Conservation (phyloP, 169 alveolate species). For the Sarcocystis neurona region DNA sequence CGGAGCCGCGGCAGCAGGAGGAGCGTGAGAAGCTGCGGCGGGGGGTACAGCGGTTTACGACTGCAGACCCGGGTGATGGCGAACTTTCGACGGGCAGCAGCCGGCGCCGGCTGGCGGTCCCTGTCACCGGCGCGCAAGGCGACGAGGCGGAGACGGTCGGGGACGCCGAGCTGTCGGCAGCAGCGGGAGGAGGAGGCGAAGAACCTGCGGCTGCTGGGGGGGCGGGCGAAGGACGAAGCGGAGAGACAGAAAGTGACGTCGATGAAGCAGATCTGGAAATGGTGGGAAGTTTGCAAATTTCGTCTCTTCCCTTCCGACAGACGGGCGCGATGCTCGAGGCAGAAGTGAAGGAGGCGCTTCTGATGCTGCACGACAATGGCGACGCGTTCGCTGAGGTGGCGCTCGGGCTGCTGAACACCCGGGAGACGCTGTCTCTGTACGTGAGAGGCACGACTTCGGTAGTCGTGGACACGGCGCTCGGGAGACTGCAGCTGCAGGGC, state of each 20-base stretch:
- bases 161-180: too few relatives aligned
- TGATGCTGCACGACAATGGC: conserved; percentile 2
- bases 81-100: too few relatives aligned
- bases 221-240: not conserved
- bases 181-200: conserved; percentile 2
- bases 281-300: not conserved
- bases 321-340: not conserved
- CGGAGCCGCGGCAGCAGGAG: not conserved
- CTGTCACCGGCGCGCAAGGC: too few relatives aligned
- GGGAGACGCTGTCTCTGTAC: not conserved
- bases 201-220: conserved; percentile 24
- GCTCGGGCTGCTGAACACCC: conserved; percentile 10
- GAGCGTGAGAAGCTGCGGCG: too few relatives aligned
- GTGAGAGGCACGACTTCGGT: conserved; percentile 41
- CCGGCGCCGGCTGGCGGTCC: too few relatives aligned
- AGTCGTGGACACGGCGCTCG: conserved; percentile 17
- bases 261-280: conserved; percentile 12
- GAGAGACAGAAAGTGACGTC: conserved; percentile 4
- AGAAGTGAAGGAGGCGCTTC: conserved; percentile 1
- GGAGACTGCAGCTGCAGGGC: conserved; percentile 12
- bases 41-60: too few relatives aligned
- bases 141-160: too few relatives aligned
- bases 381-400: conserved; percentile 40
- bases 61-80: too few relatives aligned
- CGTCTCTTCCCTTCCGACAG: not conserved